Base-by-base conservation (phyloP, 148 eudicot species). In the Chenopodium formosanum region DNA sequence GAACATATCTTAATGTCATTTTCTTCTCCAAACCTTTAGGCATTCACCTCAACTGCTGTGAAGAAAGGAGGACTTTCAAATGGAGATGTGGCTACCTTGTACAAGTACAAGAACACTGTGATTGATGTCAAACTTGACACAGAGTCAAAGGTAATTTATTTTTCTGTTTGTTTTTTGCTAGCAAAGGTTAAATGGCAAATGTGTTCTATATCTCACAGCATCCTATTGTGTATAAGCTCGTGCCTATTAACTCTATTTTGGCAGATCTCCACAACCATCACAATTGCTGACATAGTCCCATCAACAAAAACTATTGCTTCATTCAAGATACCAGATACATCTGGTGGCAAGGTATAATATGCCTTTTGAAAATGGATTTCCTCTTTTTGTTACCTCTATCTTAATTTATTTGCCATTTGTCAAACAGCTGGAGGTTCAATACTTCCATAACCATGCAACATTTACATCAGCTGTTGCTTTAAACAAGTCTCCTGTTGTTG, bases 41-140 rank as follows among this genome's bases (percentile, higher is more conserved):
- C 91, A 79, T 87, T 97, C 78, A 97, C 98, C 62, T 91, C 99
- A 76, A 90, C 93, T 84, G 92, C 98, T 32, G 92, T 91, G 84
- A 96, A 94, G 88, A 96, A 91, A 86, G 99, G 99, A 84, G 99
- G 98, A 53, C 85, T 94, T 47, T 90, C 99, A 60, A 80, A 94
- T 48, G 97, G 99, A 60, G 97, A 92, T 88, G 95, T 97, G 64
- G 93, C 88, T 69, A 90, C 93, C 69, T 84, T 81, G 80, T 97
- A 94, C 90, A 89, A 89, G 78, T 91, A 92, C 78, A 91, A 90
- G 79, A 94, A 92, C 85, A 84, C 91, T 25, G 53, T 86, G 40
- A 70, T 90, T 76, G 92, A 92, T 86, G 89, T 91, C 85, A 97
- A 94, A 88, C 84, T 91, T 79, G 98, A 97, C 82, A 94, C 99